Evolutionary conservation across 306 rosid genomes (phyloP).

Genomic region (Malus orientalis): DNA sequence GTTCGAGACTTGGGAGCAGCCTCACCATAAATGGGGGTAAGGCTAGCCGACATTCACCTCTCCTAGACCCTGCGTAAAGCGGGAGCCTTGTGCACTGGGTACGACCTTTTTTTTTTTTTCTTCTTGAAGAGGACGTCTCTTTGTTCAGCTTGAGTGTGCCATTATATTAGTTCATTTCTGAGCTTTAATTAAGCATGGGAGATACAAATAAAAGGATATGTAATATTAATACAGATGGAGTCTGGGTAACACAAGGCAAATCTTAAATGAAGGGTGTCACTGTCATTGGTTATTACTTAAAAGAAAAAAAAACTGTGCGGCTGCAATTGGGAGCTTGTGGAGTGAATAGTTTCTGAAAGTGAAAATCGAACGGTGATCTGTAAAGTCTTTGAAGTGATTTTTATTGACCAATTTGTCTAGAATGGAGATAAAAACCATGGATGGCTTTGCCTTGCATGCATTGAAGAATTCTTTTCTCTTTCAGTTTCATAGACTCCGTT

Average conservation of each 20-base stretch:
- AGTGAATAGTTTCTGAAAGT: neutral
- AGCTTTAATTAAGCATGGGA: neutral
- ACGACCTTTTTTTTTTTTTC: neutral
- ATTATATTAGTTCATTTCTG: neutral
- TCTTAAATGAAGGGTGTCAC: neutral
- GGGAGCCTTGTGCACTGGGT: too few relatives aligned
- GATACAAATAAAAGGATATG: neutral
- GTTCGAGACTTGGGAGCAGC: too few relatives aligned
- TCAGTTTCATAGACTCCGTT: neutral
- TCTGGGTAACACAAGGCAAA: neutral
- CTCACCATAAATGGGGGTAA: too few relatives aligned
- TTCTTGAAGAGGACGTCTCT: neutral
- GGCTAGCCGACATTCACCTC: too few relatives aligned
- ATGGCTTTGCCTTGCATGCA: neutral
- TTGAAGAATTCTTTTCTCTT: neutral
- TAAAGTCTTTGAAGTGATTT: neutral
- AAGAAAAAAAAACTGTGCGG: neutral
- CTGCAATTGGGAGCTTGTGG: neutral
- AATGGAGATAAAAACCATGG: neutral
- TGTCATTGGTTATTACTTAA: neutral
- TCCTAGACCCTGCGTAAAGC: too few relatives aligned
- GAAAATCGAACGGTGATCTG: neutral
- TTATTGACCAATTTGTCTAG: neutral
- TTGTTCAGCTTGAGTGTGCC: neutral
- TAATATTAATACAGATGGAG: neutral